Conservation (phyloP, 257 asterid genomes). For the Rubia yunnanensis region DNA sequence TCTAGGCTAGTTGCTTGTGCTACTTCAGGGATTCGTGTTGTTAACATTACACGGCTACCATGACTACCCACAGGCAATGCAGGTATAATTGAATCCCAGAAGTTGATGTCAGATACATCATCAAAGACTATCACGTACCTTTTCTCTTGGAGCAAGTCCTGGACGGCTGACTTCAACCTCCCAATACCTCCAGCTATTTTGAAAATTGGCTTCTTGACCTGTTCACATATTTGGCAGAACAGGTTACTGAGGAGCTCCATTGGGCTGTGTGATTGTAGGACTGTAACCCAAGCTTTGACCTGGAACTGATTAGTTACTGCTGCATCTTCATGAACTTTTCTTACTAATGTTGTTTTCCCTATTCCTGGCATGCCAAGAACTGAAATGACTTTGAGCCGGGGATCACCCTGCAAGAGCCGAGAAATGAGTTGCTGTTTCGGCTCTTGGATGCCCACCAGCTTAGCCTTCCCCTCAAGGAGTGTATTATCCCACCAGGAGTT, state of each 20-base stretch:
- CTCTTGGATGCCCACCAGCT: conserved; percentile 19
- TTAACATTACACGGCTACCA: conserved; percentile 19
- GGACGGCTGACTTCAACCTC: conserved; percentile 5
- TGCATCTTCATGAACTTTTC: conserved; percentile 20
- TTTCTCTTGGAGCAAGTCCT: conserved; percentile 1
- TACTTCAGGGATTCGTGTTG: conserved; percentile 12
- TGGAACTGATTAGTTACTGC: conserved; percentile 11
- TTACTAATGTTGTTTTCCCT: conserved; percentile 27
- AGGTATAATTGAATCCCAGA: conserved; percentile 15
- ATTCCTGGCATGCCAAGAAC: conserved; percentile 26
- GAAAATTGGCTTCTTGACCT: neutral
- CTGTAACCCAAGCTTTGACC: conserved; percentile 13
- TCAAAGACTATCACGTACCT: conserved; percentile 20
- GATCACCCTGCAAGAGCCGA: conserved; percentile 7
- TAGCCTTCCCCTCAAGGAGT: conserved; percentile 10
- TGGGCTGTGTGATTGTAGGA: neutral
- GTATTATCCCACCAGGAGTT: conserved; percentile 10
- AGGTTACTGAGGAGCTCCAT: conserved; percentile 8
- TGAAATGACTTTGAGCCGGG: conserved; percentile 13
- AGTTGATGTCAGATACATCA: conserved; percentile 13
- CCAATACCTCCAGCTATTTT: neutral
- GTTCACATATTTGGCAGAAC: conserved; percentile 2
- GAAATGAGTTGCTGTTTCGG: conserved; percentile 14
- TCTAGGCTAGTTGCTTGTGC: conserved; percentile 5
- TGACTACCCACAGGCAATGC: conserved; percentile 13